These are phyloP conservation scores for Ceratobasidium sp. DNA, from an alignment of 1,284 basidiomycete genomes.

Conservation along the genomic window DNA sequence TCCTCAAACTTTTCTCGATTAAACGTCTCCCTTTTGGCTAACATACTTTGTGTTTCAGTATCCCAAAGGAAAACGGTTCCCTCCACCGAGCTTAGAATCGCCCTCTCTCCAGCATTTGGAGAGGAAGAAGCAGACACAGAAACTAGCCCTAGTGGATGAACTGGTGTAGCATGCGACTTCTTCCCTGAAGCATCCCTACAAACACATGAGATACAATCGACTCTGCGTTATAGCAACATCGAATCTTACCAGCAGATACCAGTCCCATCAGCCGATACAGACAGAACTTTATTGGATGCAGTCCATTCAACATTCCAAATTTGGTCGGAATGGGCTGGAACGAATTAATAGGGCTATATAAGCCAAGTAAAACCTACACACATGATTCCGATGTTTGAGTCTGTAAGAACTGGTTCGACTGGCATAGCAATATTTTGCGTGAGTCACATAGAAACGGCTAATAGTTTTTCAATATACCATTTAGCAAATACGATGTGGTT, in stretches of 20 bases:
- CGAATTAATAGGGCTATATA: not conserved
- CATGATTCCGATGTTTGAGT: constrained; percentile 22
- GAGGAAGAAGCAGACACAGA: constrained; percentile 68
- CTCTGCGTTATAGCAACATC: too few relatives aligned
- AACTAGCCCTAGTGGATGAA: constrained; percentile 77
- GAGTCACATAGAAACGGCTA: not conserved
- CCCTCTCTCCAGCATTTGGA: constrained; percentile 60
- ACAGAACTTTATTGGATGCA: constrained; percentile 66
- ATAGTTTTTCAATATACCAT: not conserved
- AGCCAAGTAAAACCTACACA: not conserved
- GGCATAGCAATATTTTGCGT: not conserved
- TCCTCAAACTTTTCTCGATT: constrained; percentile 64
- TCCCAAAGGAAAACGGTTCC: constrained; percentile 79
- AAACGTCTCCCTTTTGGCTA: constrained; percentile 76
- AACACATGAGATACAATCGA: not conserved
- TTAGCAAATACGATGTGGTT: not conserved
- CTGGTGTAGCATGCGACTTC: constrained; percentile 64
- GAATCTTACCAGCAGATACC: constrained; percentile 63
- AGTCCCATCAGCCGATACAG: constrained; percentile 76
- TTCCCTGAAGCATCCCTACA: constrained; percentile 65
- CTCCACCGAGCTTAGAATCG: constrained; percentile 80
- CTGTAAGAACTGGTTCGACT: constrained; percentile 35
- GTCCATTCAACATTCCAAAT: constrained; percentile 85
- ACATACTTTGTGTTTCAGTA: constrained; percentile 62
- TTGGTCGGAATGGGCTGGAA: constrained; percentile 78